phyloP scores from a whole-genome alignment of 148 eudicot genomes.

The Arctostaphylos glauca region DNA sequence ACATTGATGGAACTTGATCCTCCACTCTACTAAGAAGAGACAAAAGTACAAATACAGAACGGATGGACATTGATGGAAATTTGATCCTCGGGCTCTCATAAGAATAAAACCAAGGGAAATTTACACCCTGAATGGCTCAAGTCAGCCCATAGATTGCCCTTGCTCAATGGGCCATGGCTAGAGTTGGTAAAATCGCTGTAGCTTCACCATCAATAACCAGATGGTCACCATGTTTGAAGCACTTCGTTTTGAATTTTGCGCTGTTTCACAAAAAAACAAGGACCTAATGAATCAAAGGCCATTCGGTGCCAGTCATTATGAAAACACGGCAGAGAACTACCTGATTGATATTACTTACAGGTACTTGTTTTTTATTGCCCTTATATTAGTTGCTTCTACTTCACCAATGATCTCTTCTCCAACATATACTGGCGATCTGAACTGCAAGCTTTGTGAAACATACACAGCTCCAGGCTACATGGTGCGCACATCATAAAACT shows the following conservation, averaged over 20 bases:
- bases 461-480: conserved; percentile 82
- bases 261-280: conserved; percentile 33
- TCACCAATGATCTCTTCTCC: conserved; percentile 65
- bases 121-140: background rate
- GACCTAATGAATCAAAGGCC: background rate
- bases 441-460: conserved; percentile 68
- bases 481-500: background rate
- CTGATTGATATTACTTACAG: conserved; percentile 41
- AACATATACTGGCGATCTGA: conserved; percentile 60
- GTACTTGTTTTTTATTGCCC: conserved; percentile 36
- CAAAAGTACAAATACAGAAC: background rate
- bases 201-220: conserved; percentile 78
- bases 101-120: background rate
- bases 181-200: conserved; percentile 28
- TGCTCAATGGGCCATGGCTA: conserved; percentile 12
- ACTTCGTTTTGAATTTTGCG: conserved; percentile 63
- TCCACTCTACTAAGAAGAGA: too few species aligned
- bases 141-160: background rate
- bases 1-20: background rate
- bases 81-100: background rate
- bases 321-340: background rate
- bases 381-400: conserved; percentile 40
- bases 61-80: background rate
- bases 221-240: conserved; percentile 43
- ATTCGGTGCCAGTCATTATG: background rate